Conservation (phyloP, 2,329 filamentous ascomycete species). For the Talaromyces piceae region DNA sequence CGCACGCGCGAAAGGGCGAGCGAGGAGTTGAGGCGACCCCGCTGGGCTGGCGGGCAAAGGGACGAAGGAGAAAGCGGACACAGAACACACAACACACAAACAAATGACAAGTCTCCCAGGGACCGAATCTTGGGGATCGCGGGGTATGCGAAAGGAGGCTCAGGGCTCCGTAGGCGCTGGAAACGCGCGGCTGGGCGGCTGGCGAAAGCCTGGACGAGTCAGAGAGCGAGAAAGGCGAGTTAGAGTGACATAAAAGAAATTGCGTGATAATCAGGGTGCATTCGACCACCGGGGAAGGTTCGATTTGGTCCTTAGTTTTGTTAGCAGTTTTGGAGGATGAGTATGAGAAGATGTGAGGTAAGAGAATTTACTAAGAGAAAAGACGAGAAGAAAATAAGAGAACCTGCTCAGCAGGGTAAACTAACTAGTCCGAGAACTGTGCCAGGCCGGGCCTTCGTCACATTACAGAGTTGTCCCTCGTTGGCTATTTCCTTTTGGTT, state of each 20-base stretch:
- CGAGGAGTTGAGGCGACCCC: no score
- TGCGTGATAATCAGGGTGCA: conserved; percentile 12
- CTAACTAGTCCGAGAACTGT: background rate
- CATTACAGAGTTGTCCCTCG: background rate
- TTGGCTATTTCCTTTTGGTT: background rate
- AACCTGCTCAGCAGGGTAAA: no score
- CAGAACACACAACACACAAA: no score
- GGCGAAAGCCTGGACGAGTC: conserved; percentile 21
- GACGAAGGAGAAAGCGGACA: no score
- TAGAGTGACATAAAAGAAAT: conserved; percentile 36
- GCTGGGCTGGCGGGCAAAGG: no score
- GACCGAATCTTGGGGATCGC: background rate
- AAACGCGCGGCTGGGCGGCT: conserved; percentile 34
- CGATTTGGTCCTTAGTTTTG: conserved; percentile 11
- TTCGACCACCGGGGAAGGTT: conserved; percentile 6
- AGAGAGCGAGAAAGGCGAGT: conserved; percentile 15
- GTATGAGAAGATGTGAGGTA: conserved; percentile 27
- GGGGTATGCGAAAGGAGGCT: background rate
- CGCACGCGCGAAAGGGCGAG: no score
- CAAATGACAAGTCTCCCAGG: no score
- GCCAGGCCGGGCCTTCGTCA: background rate
- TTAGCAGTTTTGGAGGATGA: conserved; percentile 11
- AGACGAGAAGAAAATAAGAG: background rate
- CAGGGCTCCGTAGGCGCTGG: conserved; percentile 6
- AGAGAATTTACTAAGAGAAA: conserved; percentile 34